Percentiles rank a stretch among this genome's conserved stretches.
Conservation (phyloP, 345 rosid species). For the Citrus sinensis region DVS_A1.0 CM039169.1:30863501-30864000, state of each 20-base stretch:
- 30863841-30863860: not conserved
- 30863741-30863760: not conserved
- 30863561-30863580: not conserved
- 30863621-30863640: slow-evolving; percentile 37
- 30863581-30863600: not conserved
- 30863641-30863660: slow-evolving; percentile 89
- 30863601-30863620: slow-evolving; percentile 9
- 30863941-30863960: not conserved
- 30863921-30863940: not conserved
- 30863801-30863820: not conserved
- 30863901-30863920: not conserved
- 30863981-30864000: not conserved
- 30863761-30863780: not conserved
- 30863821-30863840: not conserved
- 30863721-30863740: slow-evolving; percentile 54
- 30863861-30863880: not conserved
- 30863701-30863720: slow-evolving; percentile 62
- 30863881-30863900: not conserved
- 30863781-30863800: too few relatives aligned
- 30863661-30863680: slow-evolving; percentile 67
- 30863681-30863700: slow-evolving; percentile 70
- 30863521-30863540: not conserved
- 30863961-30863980: not conserved
- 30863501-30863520: not conserved
- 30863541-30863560: not conserved